Base-by-base conservation (phyloP, 495 filamentous ascomycete species). In the Penicillium salamii region DNA sequence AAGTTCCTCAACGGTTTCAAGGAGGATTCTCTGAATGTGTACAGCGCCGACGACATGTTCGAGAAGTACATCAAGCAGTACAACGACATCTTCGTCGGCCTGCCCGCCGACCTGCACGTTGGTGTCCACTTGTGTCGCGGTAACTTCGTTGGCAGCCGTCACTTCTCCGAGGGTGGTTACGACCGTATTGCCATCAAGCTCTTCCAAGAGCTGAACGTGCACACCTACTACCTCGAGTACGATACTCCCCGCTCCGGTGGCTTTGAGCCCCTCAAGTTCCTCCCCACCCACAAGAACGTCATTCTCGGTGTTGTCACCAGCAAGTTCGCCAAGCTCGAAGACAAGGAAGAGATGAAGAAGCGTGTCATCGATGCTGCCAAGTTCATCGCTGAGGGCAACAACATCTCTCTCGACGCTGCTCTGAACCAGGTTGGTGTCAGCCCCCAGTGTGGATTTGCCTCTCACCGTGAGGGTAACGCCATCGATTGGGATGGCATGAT, bases 141-240 rank as follows among this genome's bases (percentile, higher is more conserved):
- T 40, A 93, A 91, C 72, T 90, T 90, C 67, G 81, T 88, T 57
- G 80, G 82, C 46, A 81, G 80, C 32, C 76, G 85, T n/a, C 84
- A 89, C 71, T 91, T 93, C 68, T 82, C 83, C 46, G 84, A 89
- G 66, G 88, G 88, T 24, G 84, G 82, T 17, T 93, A 91, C 66
- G 88, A 91, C 66, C 75, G 79, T 45, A 89, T 93, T 51, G 88
- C 89, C 38, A 78, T 78, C 56, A 88, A 87, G 72, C 78, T 93
- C 12, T 93, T 93, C 76, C 75, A 83, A 49, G 72, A 86, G 50
- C 76, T 91, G 34, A 80, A 88, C 52, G 82, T 90, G 13, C 78
- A 86, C 68, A 89, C 87, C 5, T 91, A 87, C 71, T 91, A 89
- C 62, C 82, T 92, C 45, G 88, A 91, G 66, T 92, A 90, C 66